A percentile compares a stretch with the other conserved stretches of the same genome.
These are phyloP conservation scores for Penicillium sp. DNA, from an alignment of 2,329 filamentous ascomycete genomes.

Conservation along the genomic window DNA sequence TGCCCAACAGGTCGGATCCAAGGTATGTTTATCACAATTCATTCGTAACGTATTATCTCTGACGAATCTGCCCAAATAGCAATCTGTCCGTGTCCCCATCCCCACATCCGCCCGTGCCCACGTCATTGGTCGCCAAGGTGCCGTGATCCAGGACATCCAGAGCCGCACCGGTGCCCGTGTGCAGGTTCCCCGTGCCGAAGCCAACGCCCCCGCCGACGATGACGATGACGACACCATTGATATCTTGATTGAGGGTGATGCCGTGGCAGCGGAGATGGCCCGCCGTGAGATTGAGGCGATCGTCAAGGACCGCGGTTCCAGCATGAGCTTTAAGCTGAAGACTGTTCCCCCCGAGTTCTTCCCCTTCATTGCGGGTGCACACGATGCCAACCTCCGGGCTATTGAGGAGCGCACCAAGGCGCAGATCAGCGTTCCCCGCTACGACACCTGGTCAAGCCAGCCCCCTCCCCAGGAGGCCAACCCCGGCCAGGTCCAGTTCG, in stretches of 20 bases:
- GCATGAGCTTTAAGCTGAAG: conserved; percentile 77
- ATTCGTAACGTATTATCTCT: background rate
- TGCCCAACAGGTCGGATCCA: conserved; percentile 81
- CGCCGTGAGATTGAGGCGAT: conserved; percentile 83
- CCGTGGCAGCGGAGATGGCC: conserved; percentile 81
- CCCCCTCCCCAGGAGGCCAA: conserved; percentile 65
- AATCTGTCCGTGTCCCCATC: conserved; percentile 73
- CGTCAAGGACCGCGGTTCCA: conserved; percentile 80
- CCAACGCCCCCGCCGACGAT: conserved; percentile 68
- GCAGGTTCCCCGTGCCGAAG: conserved; percentile 81
- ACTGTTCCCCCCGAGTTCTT: conserved; percentile 90
- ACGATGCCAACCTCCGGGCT: conserved; percentile 66
- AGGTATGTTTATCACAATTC: conserved; percentile 56
- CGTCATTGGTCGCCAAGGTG: conserved; percentile 90
- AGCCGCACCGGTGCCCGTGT: conserved; percentile 88
- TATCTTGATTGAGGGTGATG: conserved; percentile 87
- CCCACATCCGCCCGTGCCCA: conserved; percentile 81
- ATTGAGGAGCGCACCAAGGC: conserved; percentile 75
- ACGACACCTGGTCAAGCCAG: conserved; percentile 71
- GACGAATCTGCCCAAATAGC: conserved; percentile 42
- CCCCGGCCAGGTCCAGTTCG: conserved; percentile 70
- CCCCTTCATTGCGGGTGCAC: conserved; percentile 85
- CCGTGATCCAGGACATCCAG: conserved; percentile 86
- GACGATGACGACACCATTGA: conserved; percentile 77
- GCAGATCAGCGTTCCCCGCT: conserved; percentile 78